A percentile compares a stretch with the other conserved stretches of the same genome.
Conservation (phyloP, 225 moss, liverwort and hornwort species). For the Physcomitrellopsis africana region DNA sequence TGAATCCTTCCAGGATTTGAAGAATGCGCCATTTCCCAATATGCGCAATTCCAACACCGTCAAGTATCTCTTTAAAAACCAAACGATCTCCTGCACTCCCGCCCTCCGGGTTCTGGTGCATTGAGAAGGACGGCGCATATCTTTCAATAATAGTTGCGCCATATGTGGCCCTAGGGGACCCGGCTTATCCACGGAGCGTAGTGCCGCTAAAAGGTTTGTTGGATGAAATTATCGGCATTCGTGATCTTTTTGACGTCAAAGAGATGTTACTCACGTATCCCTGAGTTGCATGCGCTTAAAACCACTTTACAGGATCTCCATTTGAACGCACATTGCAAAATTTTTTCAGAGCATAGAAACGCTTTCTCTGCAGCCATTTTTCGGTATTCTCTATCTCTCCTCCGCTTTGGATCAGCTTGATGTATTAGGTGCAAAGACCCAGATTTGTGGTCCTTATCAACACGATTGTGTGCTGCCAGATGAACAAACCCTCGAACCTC, state of each 20-base stretch:
- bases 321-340: no score
- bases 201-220: background rate
- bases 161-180: slow-evolving; percentile 21
- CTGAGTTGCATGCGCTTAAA: no score
- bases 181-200: background rate
- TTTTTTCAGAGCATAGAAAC: no score
- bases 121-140: slow-evolving; percentile 12
- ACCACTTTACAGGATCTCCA: no score
- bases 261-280: no score
- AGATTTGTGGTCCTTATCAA: no score
- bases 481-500: no score
- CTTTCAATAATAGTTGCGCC: slow-evolving; percentile 7
- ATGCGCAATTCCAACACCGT: background rate
- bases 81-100: slow-evolving; percentile 22
- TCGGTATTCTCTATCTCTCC: no score
- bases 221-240: background rate
- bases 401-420: no score
- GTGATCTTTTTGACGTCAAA: slow-evolving; percentile 1
- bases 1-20: slow-evolving; percentile 14
- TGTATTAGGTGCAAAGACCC: no score
- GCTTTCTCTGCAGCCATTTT: no score
- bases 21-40: slow-evolving; percentile 16
- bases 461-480: no score
- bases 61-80: slow-evolving; percentile 20
- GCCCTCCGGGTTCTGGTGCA: background rate